Percentiles rank a stretch among this genome's conserved stretches.
phyloP scores from a whole-genome alignment of 2,329 filamentous ascomycete genomes.

The Lecanosticta acicola region DNA sequence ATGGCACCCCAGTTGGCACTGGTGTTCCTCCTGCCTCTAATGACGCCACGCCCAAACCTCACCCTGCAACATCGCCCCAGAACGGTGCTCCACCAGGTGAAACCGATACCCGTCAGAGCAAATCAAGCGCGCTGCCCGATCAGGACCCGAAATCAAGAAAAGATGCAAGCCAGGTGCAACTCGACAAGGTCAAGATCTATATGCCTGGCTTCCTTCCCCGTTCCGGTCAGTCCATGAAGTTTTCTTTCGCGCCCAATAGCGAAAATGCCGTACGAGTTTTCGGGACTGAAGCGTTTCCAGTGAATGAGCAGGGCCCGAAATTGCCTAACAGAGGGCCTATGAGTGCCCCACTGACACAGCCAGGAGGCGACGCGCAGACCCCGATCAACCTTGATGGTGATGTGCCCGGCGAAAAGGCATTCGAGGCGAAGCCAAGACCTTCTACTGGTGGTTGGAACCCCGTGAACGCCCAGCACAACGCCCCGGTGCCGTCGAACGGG shows the following conservation, averaged over 20 bases:
- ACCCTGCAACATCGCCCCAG: constrained; percentile 1
- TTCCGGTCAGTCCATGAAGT: constrained; percentile 27
- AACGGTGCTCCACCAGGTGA: constrained; percentile 2
- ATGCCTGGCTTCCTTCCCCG: constrained; percentile 19
- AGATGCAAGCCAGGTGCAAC: not conserved
- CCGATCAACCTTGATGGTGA: constrained; percentile 7
- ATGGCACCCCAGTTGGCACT: constrained; percentile 6
- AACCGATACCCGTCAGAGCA: not conserved
- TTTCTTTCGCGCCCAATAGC: constrained; percentile 25
- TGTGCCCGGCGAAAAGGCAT: not conserved
- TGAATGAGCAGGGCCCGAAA: constrained; percentile 8
- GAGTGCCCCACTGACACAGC: constrained; percentile 12
- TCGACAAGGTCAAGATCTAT: constrained; percentile 23
- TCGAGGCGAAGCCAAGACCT: not conserved
- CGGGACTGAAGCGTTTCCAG: constrained; percentile 21
- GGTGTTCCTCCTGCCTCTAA: constrained; percentile 5
- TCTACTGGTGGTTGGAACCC: constrained; percentile 3
- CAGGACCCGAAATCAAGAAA: not conserved
- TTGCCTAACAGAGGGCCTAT: constrained; percentile 19
- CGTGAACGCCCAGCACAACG: constrained; percentile 5
- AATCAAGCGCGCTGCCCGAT: not conserved
- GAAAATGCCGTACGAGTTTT: constrained; percentile 19
- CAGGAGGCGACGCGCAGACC: constrained; percentile 1
- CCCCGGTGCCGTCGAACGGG: not conserved
- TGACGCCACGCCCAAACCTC: not conserved